Base-by-base conservation (phyloP, 495 filamentous ascomycete species). In the Ascobolus immersus region DNA sequence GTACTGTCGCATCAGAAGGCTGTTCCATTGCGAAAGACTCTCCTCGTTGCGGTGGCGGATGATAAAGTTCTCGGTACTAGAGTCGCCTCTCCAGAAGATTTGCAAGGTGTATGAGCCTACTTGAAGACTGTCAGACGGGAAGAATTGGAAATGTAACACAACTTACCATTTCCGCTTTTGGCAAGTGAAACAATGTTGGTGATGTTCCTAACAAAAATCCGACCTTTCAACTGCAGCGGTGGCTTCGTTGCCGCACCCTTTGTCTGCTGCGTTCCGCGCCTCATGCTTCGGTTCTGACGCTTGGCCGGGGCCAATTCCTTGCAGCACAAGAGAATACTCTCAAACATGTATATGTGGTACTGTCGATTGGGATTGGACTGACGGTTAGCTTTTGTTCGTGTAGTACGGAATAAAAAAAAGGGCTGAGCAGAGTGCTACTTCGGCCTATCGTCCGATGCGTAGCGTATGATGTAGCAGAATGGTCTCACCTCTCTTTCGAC, bases 191-290 rank as follows among this genome's bases (percentile, higher is more conserved):
- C 57, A 17, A 90, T 74, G 46, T 94, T 81, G 5, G 86, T 96
- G 28, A 96, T 84, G 48, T 96, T 96, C 35, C 84, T 81, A 84
- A 96, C 93, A 54, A 94, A 94, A 44, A 96, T 96, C 14, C 86
- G 69, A 17, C 86, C 86, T 55, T 94, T 96, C 21, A 96, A 62
- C 49, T 91, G 81, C 31, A 96, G 58, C 49, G 76, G 82, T 21
- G 72, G 65, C 45, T 77, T 76, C 33, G 67, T 64, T n/a, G n/a
- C n/a, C n/a, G n/a, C n/a, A n/a, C n/a, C n/a, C 47, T 75, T 84
- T 40, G 65, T 69, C 51, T 71, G 67, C 55, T 72, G 73, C 40
- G 54, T 59, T 28, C 63, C 58, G 39, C 71, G 64, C 37, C 71
- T 50, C 42, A 73, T 78, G 27, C 67, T 66, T 29, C 54, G 50